Conservation (phyloP, 768 basidiomycete species). For the Mycena sanguinolenta region DNA sequence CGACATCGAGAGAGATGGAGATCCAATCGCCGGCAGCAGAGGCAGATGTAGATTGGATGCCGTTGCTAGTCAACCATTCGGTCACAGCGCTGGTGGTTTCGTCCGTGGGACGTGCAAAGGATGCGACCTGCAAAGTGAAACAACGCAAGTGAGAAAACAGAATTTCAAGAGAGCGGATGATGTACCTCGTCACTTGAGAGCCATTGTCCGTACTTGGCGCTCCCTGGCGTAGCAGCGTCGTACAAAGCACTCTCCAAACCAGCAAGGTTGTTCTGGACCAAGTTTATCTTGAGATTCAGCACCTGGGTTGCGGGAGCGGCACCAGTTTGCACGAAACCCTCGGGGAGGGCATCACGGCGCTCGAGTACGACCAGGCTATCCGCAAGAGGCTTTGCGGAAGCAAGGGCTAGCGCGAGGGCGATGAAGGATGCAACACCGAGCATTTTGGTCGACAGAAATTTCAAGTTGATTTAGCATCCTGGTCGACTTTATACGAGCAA, state of each 20-base stretch:
- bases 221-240: conserved; percentile 47
- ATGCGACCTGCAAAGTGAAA: conserved; percentile 17
- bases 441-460: conserved; percentile 19
- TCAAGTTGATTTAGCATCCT: background rate
- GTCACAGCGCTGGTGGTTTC: conserved; percentile 36
- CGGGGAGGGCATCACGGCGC: conserved; percentile 39
- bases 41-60: conserved; percentile 32
- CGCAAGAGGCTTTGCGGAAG: conserved; percentile 32
- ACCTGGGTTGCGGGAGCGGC: conserved; percentile 37
- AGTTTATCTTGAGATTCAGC: conserved; percentile 49
- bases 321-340: conserved; percentile 40
- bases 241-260: conserved; percentile 49
- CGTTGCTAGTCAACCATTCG: conserved; percentile 41
- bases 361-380: conserved; percentile 39
- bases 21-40: conserved; percentile 46
- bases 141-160: background rate
- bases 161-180: background rate
- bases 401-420: conserved; percentile 28
- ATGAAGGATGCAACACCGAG: conserved; percentile 32
- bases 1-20: conserved; percentile 36
- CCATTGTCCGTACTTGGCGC: conserved; percentile 46
- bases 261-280: conserved; percentile 46
- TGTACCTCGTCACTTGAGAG: conserved; percentile 50
- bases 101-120: conserved; percentile 28
- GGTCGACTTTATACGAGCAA: conserved; percentile 20